Base-by-base conservation (phyloP, 2,329 filamentous ascomycete species). In the Sphaceloma murrayae region DNA sequence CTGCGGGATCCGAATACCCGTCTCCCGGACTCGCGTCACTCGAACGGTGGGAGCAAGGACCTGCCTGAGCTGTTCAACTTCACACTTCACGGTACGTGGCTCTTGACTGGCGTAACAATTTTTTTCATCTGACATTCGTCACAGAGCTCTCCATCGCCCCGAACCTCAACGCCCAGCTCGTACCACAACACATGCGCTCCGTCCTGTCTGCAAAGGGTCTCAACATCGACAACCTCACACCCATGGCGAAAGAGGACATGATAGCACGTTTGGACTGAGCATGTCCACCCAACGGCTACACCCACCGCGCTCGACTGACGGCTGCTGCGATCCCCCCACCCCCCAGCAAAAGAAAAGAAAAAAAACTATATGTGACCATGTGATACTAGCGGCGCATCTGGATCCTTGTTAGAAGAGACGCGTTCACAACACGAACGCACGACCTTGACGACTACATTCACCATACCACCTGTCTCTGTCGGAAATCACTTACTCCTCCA, bases 141-240 rank as follows among this genome's bases (percentile, higher is more conserved):
- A 6, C 53, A 95, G 91, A 98, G 77, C 75, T 98, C 50, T 98
- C 91, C n/a, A 96, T 98, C 60, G 80, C 82, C 29, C 85, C 91
- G 30, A 73, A 81, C 34, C 73, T 96, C 61, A 98, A 98, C 68
- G 73, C 78, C 58, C 80, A 86, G 64, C 75, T 98, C 56, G 86
- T 96, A 43, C 91, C 91, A 48, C 67, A 75, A 51, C 88, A 96
- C 64, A 78, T 87, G 56, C 80, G 80, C 57, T 69, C 85, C 16
- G 72, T 78, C 48, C 74, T 98, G 48, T 77, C 77, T 50, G 74
- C 80, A 36, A 80, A 79, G 57, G 88, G 60, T 10, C 75, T 98
- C 54, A 88, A 96, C 63, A 86, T 95, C 58, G 86, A 95, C 66
- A 88, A 88, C 64, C 85, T 98, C 66, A 86, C 80, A 56, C 89